Base-by-base conservation (phyloP, 352 stramenopile genomes). In the Blastocystis sp. region DNA sequence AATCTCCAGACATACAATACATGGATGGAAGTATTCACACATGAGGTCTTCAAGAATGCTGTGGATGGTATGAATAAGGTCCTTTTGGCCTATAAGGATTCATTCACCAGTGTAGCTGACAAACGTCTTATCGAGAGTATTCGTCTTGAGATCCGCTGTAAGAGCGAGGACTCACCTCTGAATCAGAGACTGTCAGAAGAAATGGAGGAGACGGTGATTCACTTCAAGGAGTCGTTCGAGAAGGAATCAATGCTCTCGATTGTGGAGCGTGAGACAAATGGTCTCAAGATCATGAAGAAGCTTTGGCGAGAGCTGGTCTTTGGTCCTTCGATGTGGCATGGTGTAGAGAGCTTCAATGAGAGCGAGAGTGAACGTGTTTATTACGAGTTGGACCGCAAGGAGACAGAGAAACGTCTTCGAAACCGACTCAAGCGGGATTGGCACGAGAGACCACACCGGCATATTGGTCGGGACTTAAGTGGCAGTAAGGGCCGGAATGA, bases 211-310 rank as follows among this genome's bases (percentile, higher is more conserved):
- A 66, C 59, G 16, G 37, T 87, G 5, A 24, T 66, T 14, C 21
- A 24, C 27, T 74, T 21, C 21, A 54, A 75, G 77, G 59, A 74
- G 43, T 42, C 56, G 0, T 78, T 87, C 37, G 77, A 87, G 59
- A 87, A 87, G 77, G 77, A 87, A 32, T 46, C 59, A 0, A 32
- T 77, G 65, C 56, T 75, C 42, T 74, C 35, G 37, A 78, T 87
- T 42, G 56, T 87, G n/a, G 77, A 87, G 49, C 77, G 77, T 27
- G 77, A 87, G 46, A 87, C 77, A 4, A 78, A 78, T 51, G 77
- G 77, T 16, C 65, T 87, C 24, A 87, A 87, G 52, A 87, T 78
- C 49, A 87, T 74, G 43, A 74, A 87, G 77, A 87, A 87, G 9
- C 65, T 87, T 35, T 87, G 77, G 77, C 59, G 77, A 29, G 77